Conservation (phyloP, 306 rosid species). For the Prunus mira region DNA sequence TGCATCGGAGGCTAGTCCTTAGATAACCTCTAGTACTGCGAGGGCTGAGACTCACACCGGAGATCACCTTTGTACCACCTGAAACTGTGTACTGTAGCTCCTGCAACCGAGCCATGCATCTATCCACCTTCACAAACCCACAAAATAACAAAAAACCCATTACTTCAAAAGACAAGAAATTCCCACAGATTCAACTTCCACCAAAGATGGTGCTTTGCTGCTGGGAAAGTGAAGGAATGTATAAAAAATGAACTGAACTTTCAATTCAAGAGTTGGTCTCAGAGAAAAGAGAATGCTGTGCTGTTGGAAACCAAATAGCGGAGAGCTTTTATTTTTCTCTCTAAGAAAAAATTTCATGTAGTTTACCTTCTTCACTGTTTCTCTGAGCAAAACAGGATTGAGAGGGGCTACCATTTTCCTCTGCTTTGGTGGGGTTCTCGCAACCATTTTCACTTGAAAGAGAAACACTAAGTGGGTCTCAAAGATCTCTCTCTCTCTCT, state of each 20-base stretch:
- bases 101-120: conserved; percentile 82
- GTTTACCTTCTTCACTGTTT: conserved; percentile 74
- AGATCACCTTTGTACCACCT: conserved; percentile 75
- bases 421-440: conserved; percentile 85
- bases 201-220: background rate
- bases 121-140: conserved; percentile 72
- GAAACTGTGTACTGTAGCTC: conserved; percentile 80
- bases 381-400: conserved; percentile 69
- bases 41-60: conserved; percentile 90
- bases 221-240: background rate
- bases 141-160: background rate
- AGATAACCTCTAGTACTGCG: conserved; percentile 83
- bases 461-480: conserved; percentile 45
- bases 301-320: too few species aligned
- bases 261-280: background rate
- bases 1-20: conserved; percentile 87
- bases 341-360: background rate
- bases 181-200: background rate
- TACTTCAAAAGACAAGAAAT: background rate
- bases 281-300: too few species aligned
- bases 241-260: background rate
- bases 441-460: conserved; percentile 61
- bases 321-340: too few species aligned
- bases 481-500: conserved; percentile 30
- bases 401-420: conserved; percentile 66